Base-by-base conservation (phyloP, 83 land plant genomes). In the Picea engelmannii region DNA sequence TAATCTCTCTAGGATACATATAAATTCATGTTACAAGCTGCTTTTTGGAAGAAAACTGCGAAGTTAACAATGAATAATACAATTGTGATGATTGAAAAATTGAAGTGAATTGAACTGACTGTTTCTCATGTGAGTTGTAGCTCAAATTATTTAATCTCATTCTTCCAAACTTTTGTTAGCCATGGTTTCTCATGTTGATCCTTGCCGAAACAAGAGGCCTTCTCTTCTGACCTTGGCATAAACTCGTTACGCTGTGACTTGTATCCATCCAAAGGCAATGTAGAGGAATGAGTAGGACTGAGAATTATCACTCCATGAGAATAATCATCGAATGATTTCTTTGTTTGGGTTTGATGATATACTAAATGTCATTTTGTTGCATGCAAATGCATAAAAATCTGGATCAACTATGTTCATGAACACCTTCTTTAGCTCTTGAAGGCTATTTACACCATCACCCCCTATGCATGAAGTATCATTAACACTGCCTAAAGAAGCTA, bases 401-500 rank as follows among this genome's bases (percentile, higher is more conserved):
- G n/a, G n/a, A 60, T 77, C 59, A 24, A 64, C 64, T 59, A 64
- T 64, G 6, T 55, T 60, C 16, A 64, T 77, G 25, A 15, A 23
- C 88, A 92, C 92, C 90, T 75, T 92, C 92, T 80, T 89, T 92
- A n/a, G n/a, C n/a, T n/a, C n/a, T n/a, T n/a, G n/a, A n/a, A n/a
- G n/a, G n/a, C n/a, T n/a, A n/a, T n/a, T n/a, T n/a, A n/a, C n/a
- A n/a, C n/a, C n/a, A n/a, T n/a, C n/a, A n/a, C n/a, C n/a, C n/a
- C n/a, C n/a, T n/a, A n/a, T n/a, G n/a, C n/a, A n/a, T n/a, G n/a
- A n/a, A n/a, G n/a, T n/a, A n/a, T n/a, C n/a, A n/a, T n/a, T n/a
- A n/a, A n/a, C n/a, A n/a, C n/a, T n/a, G n/a, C n/a, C n/a, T n/a
- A n/a, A n/a, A n/a, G n/a, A n/a, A n/a, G n/a, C n/a, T n/a, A n/a